Conservation (phyloP, 2,329 filamentous ascomycete genomes). For the Monosporascus cannonballus region DNA sequence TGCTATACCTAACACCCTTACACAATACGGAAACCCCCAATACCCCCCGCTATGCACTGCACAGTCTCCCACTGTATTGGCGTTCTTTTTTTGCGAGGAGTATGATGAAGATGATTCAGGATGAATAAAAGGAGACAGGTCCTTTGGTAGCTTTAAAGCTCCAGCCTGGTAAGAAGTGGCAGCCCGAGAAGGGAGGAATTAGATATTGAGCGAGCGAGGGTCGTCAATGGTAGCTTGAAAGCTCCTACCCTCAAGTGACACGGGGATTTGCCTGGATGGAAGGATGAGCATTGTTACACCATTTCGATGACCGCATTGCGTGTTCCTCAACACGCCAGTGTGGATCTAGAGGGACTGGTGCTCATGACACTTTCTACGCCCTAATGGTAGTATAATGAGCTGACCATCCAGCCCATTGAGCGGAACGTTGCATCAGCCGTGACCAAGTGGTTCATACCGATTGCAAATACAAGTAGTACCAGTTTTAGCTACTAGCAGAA, state of each 20-base stretch:
- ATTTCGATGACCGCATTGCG: neutral
- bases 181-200: slow-evolving; percentile 21
- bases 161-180: slow-evolving; percentile 42
- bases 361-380: neutral
- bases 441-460: neutral
- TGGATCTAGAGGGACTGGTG: neutral
- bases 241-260: slow-evolving; percentile 34
- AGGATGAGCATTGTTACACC: neutral
- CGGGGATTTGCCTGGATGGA: neutral
- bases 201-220: slow-evolving; percentile 28
- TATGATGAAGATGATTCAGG: slow-evolving; percentile 24
- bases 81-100: slow-evolving; percentile 19
- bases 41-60: slow-evolving; percentile 22
- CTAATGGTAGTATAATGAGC: neutral
- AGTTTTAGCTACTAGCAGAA: neutral
- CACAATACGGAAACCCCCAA: slow-evolving; percentile 19
- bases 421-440: neutral
- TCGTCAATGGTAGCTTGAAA: slow-evolving; percentile 44
- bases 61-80: slow-evolving; percentile 20
- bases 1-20: slow-evolving; percentile 1
- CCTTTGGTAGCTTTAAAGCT: slow-evolving; percentile 61
- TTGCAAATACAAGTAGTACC: neutral
- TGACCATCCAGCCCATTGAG: neutral
- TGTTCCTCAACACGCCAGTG: neutral
- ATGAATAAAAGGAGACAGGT: slow-evolving; percentile 30